Percentiles rank a stretch among this genome's conserved stretches.
These are phyloP conservation scores for Tylopilus subfusipes DNA, from an alignment of 768 basidiomycete species.

Conservation along the genomic window DNA sequence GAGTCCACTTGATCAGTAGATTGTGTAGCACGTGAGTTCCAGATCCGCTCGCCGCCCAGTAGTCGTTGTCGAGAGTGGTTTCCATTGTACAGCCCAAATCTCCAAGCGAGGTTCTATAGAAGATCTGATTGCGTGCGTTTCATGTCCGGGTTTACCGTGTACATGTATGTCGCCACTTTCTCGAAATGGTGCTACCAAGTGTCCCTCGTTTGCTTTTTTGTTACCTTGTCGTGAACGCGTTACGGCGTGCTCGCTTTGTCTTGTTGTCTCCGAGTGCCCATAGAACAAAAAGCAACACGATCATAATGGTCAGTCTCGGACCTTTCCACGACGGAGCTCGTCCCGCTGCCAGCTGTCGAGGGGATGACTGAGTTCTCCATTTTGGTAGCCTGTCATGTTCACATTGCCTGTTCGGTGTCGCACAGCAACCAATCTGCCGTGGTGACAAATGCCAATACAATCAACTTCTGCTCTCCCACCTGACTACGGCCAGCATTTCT, in stretches of 20 bases:
- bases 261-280: background rate
- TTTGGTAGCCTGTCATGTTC: conserved; percentile 16
- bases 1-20: background rate
- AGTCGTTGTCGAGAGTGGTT: background rate
- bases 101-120: background rate
- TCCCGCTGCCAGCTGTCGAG: conserved; percentile 10
- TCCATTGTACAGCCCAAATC: background rate
- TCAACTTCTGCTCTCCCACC: conserved; percentile 9
- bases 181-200: background rate
- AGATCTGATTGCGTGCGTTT: no score
- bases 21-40: background rate
- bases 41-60: background rate
- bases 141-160: background rate
- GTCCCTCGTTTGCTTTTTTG: no score
- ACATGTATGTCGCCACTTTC: background rate
- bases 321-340: conserved; percentile 8
- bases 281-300: conserved; percentile 15
- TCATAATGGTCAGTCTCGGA: background rate
- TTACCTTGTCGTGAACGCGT: background rate
- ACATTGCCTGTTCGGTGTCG: conserved; percentile 7
- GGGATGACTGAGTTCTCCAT: conserved; percentile 20
- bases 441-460: background rate
- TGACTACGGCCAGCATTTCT: conserved; percentile 4
- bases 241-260: conserved; percentile 6
- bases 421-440: conserved; percentile 5